Evolutionary conservation across 495 filamentous ascomycete genomes (phyloP), one percentile per base, ranked within the genome.

Genomic region (Hypoxylon rickii): DNA sequence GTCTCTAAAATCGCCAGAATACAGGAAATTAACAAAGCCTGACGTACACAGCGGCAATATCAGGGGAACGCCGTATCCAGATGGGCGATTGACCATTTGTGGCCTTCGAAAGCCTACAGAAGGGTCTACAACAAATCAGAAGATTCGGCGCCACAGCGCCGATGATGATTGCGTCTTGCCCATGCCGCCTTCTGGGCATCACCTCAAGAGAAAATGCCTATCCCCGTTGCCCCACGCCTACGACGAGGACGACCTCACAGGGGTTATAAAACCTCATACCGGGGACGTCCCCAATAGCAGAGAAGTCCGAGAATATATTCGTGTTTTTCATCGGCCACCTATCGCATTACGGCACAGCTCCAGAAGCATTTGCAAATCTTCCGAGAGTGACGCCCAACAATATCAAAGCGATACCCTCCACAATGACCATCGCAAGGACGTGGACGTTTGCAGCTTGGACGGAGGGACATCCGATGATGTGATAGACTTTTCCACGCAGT

Each of bases 311-410:
- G 68, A 73, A 11, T 70, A 70, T 46, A 69, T 72, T 24, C 41
- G 67, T 13, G 53, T 60, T 29, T 70, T 70, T 24, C 65, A 73
- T 17, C 61, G 65, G 18, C 73, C 72, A 18, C 75, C 69, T 3
- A 71, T 76, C 22, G 60, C 63, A 29, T 60, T 61, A 41, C 70
- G 72, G 10, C 39, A 54, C 12, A 76, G 69, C 53, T 76, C 74
- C 31, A 64, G 42, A 33, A 58, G 45, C 24, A 37, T 74, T 31
- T 58, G 51, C 39, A 48, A 42, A 44, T 38, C 13, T 39, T 50
- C 48, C 4, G 8, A 22, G 15, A 20, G 48, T 31, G 42, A 58
- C 33, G 12, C 21, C 38, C 46, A 62, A 37, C 19, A 33, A 53
- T 31, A 41, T 38, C 34, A 22, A 52, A 31, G 18, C 16, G 37